These are phyloP conservation scores for Puccinellia tenuiflora DNA, from an alignment of 176 grass and related monocot species.

Conservation along the genomic window DNA sequence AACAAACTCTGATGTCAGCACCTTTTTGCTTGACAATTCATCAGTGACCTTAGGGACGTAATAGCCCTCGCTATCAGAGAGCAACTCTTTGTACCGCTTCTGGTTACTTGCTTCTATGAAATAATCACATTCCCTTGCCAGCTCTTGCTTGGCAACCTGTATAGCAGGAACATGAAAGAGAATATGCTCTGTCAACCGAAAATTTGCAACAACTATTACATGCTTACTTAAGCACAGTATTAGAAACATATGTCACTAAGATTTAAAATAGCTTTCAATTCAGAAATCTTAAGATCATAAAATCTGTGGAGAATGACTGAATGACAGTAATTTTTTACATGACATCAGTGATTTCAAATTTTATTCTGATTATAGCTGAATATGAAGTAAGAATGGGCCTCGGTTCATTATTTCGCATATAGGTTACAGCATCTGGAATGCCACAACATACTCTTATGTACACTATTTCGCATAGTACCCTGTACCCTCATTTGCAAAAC, in stretches of 20 bases:
- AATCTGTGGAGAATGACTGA: not conserved
- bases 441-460: not conserved
- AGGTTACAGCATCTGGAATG: not conserved
- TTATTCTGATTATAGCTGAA: not conserved
- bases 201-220: not conserved
- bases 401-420: not conserved
- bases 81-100: constrained; percentile 69
- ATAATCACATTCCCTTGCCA: constrained; percentile 95
- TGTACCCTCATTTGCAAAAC: not conserved
- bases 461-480: not conserved
- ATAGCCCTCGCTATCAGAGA: constrained; percentile 66
- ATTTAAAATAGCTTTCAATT: not conserved
- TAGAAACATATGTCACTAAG: not conserved
- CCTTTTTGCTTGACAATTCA: constrained; percentile 72
- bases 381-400: not conserved
- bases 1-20: constrained; percentile 78
- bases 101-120: constrained; percentile 86
- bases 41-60: constrained; percentile 75
- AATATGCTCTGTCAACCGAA: constrained; percentile 1
- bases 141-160: constrained; percentile 89
- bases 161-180: constrained; percentile 8
- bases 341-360: not conserved
- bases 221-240: not conserved
- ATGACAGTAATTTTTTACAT: not conserved
- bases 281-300: not conserved